Evolutionary conservation across 805 yeast genomes (phyloP), one percentile per base, ranked within the genome.

Genomic region (Suhomyces tanzawaensis): DNA sequence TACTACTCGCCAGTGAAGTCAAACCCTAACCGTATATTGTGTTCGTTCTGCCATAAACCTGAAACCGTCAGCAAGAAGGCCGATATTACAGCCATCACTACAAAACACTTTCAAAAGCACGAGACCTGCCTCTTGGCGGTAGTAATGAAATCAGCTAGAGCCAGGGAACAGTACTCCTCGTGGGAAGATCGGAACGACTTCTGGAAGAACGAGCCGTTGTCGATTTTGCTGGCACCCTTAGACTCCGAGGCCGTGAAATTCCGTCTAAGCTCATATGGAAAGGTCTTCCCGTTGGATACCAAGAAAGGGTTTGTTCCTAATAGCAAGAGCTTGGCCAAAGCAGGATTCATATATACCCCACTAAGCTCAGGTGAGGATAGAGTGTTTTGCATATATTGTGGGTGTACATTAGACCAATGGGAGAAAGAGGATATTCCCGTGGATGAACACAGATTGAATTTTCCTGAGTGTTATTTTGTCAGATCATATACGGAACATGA

Each of bases 371-470:
- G 48, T 15, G 59, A 58, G 19, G 74, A 69, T 37, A 50, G 64
- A 13, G 71, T 66, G 0, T 53, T 58, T 22, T 57, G 62, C 39
- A 47, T 57, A 46, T 53, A 56, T 33, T 57, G 62, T 33, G 60
- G 55, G n/a, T 57, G 59, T 28, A 51, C 60, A 3, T 42, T 57
- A 17, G 66, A 62, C 32, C 56, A 55, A 19, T 84, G 91, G 90
- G 85, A 76, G 41, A 53, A 59, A 1, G 69, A 64, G 2, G 93
- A 86, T 57, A 78, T 74, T 41, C 91, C 90, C 0, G 41, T 71
- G 7, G 64, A 39, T 8, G 88, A 80, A 46, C 93, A 85, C 52
- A 51, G 32, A 45, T 56, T 37, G 13, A 53, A 54, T 29, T 40
- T 46, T 3, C 31, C 45, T 27, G 13, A 21, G 12, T 42, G 46